Conservation (phyloP, 2,329 filamentous ascomycete species). For the Paramyrothecium roridum region DNA sequence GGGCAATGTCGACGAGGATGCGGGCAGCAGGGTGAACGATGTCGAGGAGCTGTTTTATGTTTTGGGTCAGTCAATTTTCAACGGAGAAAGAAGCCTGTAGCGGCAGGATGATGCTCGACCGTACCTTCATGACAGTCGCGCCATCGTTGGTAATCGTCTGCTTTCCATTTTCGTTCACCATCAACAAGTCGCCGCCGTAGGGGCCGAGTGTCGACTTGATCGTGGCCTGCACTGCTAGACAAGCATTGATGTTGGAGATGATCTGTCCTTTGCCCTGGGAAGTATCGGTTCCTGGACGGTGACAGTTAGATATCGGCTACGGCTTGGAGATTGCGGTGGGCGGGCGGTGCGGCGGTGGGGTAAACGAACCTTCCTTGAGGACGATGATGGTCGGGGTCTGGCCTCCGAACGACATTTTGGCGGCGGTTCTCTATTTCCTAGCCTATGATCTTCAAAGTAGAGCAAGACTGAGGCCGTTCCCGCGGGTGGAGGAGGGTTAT, state of each 20-base stretch:
- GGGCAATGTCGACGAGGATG: slow-evolving; percentile 96
- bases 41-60: slow-evolving; percentile 79
- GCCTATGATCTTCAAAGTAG: background rate
- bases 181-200: slow-evolving; percentile 92
- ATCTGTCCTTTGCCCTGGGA: slow-evolving; percentile 97
- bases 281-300: slow-evolving; percentile 77
- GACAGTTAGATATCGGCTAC: slow-evolving; percentile 15
- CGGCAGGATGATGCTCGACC: slow-evolving; percentile 3
- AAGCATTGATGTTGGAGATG: slow-evolving; percentile 97
- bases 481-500: slow-evolving; percentile 10
- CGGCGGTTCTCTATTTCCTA: slow-evolving; percentile 9
- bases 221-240: slow-evolving; percentile 89
- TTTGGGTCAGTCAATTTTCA: slow-evolving; percentile 2
- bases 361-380: slow-evolving; percentile 83
- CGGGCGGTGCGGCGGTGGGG: slow-evolving; percentile 31
- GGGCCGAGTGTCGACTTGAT: slow-evolving; percentile 95
- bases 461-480: slow-evolving; percentile 6
- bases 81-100: background rate
- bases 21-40: slow-evolving; percentile 97
- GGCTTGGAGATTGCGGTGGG: slow-evolving; percentile 13
- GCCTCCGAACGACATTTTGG: slow-evolving; percentile 88
- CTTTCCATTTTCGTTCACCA: slow-evolving; percentile 92
- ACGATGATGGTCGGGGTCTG: slow-evolving; percentile 98
- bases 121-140: slow-evolving; percentile 97
- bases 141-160: slow-evolving; percentile 99